Evolutionary conservation across 1,284 basidiomycete species (phyloP).

Genomic region (Cryptococcus sp.): DNA sequence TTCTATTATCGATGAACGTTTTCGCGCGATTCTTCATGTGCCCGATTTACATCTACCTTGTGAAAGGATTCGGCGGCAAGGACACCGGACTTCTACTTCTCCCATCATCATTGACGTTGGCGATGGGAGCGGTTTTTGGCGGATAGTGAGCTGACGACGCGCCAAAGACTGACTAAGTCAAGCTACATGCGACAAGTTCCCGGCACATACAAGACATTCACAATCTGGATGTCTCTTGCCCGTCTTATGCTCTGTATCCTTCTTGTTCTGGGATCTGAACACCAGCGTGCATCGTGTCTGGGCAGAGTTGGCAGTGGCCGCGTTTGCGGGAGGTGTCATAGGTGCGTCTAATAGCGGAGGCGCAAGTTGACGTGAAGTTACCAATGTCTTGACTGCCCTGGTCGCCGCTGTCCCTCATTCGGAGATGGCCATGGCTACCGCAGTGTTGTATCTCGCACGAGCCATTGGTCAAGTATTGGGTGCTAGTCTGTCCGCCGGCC

Average conservation of each 20-base stretch:
- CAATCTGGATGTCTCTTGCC: neutral
- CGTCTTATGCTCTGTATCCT: neutral
- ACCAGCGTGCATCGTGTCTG: slow-evolving; percentile 2
- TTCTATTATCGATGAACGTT: slow-evolving; percentile 3
- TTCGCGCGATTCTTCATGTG: slow-evolving; percentile 6
- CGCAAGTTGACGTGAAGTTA: neutral
- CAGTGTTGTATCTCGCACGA: slow-evolving; percentile 1
- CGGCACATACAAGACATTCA: slow-evolving; percentile 3
- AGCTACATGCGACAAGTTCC: neutral
- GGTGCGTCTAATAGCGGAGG: neutral
- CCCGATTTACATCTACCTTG: slow-evolving; percentile 2
- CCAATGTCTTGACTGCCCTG: slow-evolving; percentile 6
- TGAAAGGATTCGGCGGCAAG: slow-evolving; percentile 6
- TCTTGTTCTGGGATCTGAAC: slow-evolving; percentile 4
- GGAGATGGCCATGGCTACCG: slow-evolving; percentile 4
- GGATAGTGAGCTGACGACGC: slow-evolving; percentile 1
- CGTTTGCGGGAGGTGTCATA: slow-evolving; percentile 6
- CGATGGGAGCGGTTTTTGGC: slow-evolving; percentile 4
- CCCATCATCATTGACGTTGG: slow-evolving; percentile 6
- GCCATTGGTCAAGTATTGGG: slow-evolving; percentile 7
- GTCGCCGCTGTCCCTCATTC: slow-evolving; percentile 2
- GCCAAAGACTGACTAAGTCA: neutral
- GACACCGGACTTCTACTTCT: slow-evolving; percentile 2
- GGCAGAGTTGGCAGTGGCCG: slow-evolving; percentile 1
- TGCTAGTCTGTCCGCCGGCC: slow-evolving; percentile 5